These are phyloP conservation scores for Heterobasidion occidentale DNA, from an alignment of 1,284 basidiomycete species.

Conservation along the genomic window DNA sequence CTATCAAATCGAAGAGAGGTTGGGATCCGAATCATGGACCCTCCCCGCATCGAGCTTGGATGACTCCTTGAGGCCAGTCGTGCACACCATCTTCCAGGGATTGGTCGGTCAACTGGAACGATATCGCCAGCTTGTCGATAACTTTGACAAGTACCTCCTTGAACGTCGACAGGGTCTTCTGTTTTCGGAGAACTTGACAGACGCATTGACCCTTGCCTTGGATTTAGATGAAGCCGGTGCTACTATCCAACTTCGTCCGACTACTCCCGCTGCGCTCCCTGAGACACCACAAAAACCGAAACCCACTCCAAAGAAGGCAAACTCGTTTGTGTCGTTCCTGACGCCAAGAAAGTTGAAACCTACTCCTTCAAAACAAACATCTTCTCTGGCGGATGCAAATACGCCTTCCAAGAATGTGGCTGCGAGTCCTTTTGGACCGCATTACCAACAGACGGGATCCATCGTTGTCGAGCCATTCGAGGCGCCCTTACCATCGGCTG, in stretches of 20 bases:
- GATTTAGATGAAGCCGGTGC: slow-evolving; percentile 35
- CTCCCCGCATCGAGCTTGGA: slow-evolving; percentile 63
- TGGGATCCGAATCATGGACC: slow-evolving; percentile 47
- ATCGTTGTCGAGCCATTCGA: slow-evolving; percentile 69
- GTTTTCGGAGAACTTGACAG: slow-evolving; percentile 89
- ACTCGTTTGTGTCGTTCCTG: slow-evolving; percentile 68
- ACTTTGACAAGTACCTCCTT: slow-evolving; percentile 80
- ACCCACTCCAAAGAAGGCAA: slow-evolving; percentile 39
- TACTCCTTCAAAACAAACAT: slow-evolving; percentile 22
- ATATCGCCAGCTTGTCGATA: slow-evolving; percentile 65
- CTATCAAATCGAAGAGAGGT: slow-evolving; percentile 56
- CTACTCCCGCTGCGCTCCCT: slow-evolving; percentile 12
- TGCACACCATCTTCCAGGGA: slow-evolving; percentile 73
- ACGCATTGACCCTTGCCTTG: slow-evolving; percentile 73
- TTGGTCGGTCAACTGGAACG: slow-evolving; percentile 74
- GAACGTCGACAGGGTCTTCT: slow-evolving; percentile 87
- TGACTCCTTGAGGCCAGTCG: slow-evolving; percentile 64
- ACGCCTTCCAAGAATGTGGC: slow-evolving; percentile 43
- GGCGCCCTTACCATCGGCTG: slow-evolving; percentile 49
- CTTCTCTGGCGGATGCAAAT: slow-evolving; percentile 28
- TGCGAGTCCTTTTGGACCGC: slow-evolving; percentile 76
- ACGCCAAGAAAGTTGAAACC: slow-evolving; percentile 63
- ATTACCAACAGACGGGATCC: slow-evolving; percentile 75
- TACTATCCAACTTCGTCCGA: slow-evolving; percentile 10
- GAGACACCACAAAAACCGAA: slow-evolving; percentile 38